Evolutionary conservation across 768 basidiomycete species (phyloP).

Genomic region (Tricholoma furcatifolium): DNA sequence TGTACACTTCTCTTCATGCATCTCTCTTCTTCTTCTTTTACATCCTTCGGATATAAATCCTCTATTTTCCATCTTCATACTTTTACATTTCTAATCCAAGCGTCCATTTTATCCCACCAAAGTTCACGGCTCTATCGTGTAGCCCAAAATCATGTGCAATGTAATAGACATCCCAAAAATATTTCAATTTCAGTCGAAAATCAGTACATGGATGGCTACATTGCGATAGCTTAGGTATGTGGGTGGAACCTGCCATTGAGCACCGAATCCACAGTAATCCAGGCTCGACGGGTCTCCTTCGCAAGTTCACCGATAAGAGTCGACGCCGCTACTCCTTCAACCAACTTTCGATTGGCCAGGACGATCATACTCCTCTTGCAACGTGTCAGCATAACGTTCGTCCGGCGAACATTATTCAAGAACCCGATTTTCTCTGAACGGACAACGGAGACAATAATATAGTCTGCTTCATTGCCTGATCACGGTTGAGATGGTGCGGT

Average conservation of each 20-base stretch:
- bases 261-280: constrained; percentile 15
- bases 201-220: too few relatives aligned
- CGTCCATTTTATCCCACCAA: too few relatives aligned
- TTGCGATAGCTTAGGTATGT: background rate
- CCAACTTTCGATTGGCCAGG: constrained; percentile 51
- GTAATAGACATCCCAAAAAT: too few relatives aligned
- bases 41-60: too few relatives aligned
- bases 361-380: constrained; percentile 72
- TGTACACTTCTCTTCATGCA: too few relatives aligned
- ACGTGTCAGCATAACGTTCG: constrained; percentile 76
- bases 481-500: background rate
- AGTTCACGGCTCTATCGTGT: too few relatives aligned
- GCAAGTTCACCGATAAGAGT: constrained; percentile 34
- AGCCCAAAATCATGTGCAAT: too few relatives aligned
- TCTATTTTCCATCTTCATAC: too few relatives aligned
- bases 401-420: constrained; percentile 51
- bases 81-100: too few relatives aligned
- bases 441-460: constrained; percentile 71
- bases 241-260: constrained; percentile 10
- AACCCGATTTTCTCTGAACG: constrained; percentile 65
- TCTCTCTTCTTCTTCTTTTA: too few relatives aligned
- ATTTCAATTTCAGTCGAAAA: too few relatives aligned
- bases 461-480: constrained; percentile 72
- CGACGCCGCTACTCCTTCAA: constrained; percentile 33
- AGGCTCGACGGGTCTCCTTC: constrained; percentile 13